Base-by-base conservation (phyloP, 2,329 filamentous ascomycete species). In the Cytospora schulzeri region DNA sequence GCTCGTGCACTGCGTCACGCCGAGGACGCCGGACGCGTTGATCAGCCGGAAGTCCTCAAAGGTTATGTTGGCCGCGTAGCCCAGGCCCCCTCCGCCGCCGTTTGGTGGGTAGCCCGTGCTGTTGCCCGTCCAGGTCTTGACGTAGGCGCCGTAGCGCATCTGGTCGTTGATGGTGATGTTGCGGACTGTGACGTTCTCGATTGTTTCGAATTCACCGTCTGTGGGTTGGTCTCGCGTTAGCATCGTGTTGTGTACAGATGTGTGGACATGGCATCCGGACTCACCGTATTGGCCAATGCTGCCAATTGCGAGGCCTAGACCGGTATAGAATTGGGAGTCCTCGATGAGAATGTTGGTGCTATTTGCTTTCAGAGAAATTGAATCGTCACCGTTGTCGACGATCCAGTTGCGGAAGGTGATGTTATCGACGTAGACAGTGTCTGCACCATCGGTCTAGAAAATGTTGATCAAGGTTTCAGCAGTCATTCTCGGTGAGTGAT, bases 321-420 rank as follows among this genome's bases (percentile, higher is more conserved):
- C 74, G 26, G 74, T 72, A 66, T 78, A 71, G 66, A 76, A 78
- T 11, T 74, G 76, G 12, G 76, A 71, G 60, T 79, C 77, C 35
- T 73, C 70, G 14, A 77, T 76, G n/a, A 75, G 66, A 24, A 78
- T 66, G 53, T 79, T 78, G 12, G 73, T 76, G 31, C 73, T 76
- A 65, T 79, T 79, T 2, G 75, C 76, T 63, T 79, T 79, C 33
- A 76, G 72, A 17, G 76, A 76, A 41, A 79, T 74, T 52, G 76
- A 77, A 64, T 79, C 77, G 66, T 79, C 72, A 26, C 57, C 64
- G 31, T 64, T 69, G 52, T 67, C 57, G 35, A 66, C 65, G 55
- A 33, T 57, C 50, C 60, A 38, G 38, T 65, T 63, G 6, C 57
- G 58, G 52, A 69, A 66, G 22, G 62, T 66, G 31, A 64, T 58